Evolutionary conservation across 768 basidiomycete genomes (phyloP), one percentile per base, ranked within the genome.

Genomic region (Boletus bicolor): DNA sequence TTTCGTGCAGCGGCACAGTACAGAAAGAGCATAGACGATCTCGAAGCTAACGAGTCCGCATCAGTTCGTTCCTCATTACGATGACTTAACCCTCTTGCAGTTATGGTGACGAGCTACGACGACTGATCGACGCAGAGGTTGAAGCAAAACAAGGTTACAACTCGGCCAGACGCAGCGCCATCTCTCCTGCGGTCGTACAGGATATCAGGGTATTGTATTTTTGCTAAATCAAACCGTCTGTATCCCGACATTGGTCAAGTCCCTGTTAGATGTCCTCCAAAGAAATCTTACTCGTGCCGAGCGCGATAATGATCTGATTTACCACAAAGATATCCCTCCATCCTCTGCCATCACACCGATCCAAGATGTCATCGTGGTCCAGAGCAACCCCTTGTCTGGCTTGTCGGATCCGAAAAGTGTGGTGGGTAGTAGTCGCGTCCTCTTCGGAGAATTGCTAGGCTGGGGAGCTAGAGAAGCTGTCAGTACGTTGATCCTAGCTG

Each of bases 261-360:
- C 89, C 1, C 75, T 98, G 15, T 73, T 89, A 26, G 85, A 87
- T 44, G 84, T 76, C 8, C 75, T 97, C 26, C 81, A 87, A 60
- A 83, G 81, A 49, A 81, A 84, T 53, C 70, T 89, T 35, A 72
- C 76, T 5, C 82, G 91, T 14, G 91, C 95, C 0, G 83, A 87
- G 59, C 83, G 92, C 34, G 96, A 98, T 70, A 99, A 99, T 68
- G 90, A 96, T 70, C 76, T 97, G 7, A 97, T 99, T 38, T 99
- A 98, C 73, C 93, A 97, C 62, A 81, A 91, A 49, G 87, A 91
- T 53, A 78, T 96, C 1, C 93, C 95, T 1, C 76, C 93, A 0
- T 63, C 81, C 5, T 83, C 87, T 2, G 79, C 86, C 15, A 80
- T 97, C 7, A 73, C 85, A 0, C 67, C 79, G 0, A 84, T 98